phyloP scores from a whole-genome alignment of 257 asterid species.

The Nicotiana tomentosiformis region DNA sequence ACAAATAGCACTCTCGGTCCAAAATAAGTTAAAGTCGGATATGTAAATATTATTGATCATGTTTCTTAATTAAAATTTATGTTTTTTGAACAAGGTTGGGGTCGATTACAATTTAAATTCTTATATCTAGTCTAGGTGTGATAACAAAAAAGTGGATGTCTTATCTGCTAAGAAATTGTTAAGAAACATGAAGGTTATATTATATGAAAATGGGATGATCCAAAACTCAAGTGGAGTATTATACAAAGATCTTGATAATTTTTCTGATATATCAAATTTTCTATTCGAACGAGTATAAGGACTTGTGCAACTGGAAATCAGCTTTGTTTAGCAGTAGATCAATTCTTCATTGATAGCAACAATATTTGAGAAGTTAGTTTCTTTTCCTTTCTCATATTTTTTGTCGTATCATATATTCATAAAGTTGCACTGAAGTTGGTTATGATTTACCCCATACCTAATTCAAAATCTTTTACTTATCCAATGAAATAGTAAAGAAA shows the following conservation, averaged over 20 bases:
- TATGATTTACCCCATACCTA: neutral
- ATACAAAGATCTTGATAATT: neutral
- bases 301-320: neutral
- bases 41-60: no score
- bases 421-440: neutral
- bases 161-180: neutral
- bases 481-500: neutral
- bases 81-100: no score
- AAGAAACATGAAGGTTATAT: neutral
- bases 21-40: no score
- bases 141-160: neutral
- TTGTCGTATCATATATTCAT: neutral
- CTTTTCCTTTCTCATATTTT: neutral
- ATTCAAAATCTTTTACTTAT: neutral
- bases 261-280: neutral
- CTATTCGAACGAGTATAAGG: neutral
- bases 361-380: neutral
- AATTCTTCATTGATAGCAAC: neutral
- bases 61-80: no score
- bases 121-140: no score
- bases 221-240: neutral
- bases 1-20: no score
- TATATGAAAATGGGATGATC: neutral
- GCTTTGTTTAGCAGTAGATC: neutral
- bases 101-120: no score